Evolutionary conservation across 1,139 yeast genomes (phyloP), one percentile per base, ranked within the genome.

Genomic region (Nakaseomyces kungkrabaensis): DNA sequence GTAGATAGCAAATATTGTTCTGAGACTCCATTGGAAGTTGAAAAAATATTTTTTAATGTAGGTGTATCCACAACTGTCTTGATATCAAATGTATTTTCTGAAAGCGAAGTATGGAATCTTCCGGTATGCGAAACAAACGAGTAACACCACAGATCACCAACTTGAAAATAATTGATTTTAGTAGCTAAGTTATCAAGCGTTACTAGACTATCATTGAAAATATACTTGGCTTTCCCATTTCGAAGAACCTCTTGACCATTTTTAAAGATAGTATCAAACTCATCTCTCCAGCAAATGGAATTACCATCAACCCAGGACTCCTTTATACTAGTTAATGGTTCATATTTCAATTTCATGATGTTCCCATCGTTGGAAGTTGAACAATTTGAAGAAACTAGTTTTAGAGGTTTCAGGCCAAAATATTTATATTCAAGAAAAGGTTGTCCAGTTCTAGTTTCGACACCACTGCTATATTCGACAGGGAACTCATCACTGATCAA

Each of bases 1-100:
- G 48, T 41, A 10, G 60, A 38, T 4, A 38, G 13, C 11, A 38
- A 25, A 8, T n/a, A 7, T 5, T 38, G 17, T 4, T 38, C 13
- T 11, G 29, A 9, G 8, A 4, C 8, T 9, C 11, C 42, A 10
- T 5, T 8, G 2, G 42, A 25, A 31, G 42, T 17, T 4, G 22
- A 24, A 25, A 25, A 24, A 9, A 38, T 38, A 25, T 38, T 38
- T 25, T 38, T 38, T 11, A 38, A 13, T 7, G 42, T 38, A 25
- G 42, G 42, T 5, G 42, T 38, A 24, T 38, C 31, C 7, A 38
- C 31, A 11, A 38, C 4, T 4, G 29, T 25, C 24, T 38, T 38
- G 17, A 38, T 38, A 11, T 25, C 29, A n/a, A 24, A 38, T 10
- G n/a, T 25, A 4, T 38, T 13, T 4, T 26, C 22, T 1, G 31